Evolutionary conservation across 306 rosid species (phyloP).

Genomic region (Trichosanthes cucumerina): DNA sequence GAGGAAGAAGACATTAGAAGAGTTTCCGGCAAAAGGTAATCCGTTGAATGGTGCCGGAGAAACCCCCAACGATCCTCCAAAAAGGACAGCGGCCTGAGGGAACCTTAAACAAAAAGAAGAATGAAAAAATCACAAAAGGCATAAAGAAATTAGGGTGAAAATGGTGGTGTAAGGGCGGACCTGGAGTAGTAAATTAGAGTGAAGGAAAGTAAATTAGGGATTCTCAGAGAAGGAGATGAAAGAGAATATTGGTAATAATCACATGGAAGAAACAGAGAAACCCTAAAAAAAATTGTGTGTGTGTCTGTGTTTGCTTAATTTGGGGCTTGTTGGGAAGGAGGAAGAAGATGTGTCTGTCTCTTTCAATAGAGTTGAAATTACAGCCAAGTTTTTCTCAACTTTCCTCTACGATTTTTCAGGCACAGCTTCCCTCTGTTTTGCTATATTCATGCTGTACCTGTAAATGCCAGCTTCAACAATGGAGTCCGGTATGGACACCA

Average conservation of each 20-base stretch:
- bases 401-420: not conserved
- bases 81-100: slow-evolving; percentile 11
- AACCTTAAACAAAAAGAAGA: not conserved
- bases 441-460: not conserved
- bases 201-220: slow-evolving; percentile 19
- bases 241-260: slow-evolving; percentile 17
- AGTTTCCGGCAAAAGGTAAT: slow-evolving; percentile 19
- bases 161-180: not conserved
- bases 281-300: too few species aligned
- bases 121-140: not conserved
- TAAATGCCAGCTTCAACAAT: not conserved
- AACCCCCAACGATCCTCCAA: slow-evolving; percentile 34
- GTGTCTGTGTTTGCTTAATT: not conserved
- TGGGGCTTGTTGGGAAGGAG: not conserved
- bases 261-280: slow-evolving; percentile 6
- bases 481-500: not conserved
- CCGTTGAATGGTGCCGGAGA: slow-evolving; percentile 24
- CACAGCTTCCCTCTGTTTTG: not conserved
- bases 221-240: slow-evolving; percentile 27
- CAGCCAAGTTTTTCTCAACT: not conserved
- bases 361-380: not conserved
- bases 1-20: slow-evolving; percentile 37
- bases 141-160: not conserved
- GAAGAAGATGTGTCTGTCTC: not conserved
- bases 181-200: not conserved